Base-by-base conservation (phyloP, 192 early-diverging fungal genomes). In the Linnemannia elongata region DNA sequence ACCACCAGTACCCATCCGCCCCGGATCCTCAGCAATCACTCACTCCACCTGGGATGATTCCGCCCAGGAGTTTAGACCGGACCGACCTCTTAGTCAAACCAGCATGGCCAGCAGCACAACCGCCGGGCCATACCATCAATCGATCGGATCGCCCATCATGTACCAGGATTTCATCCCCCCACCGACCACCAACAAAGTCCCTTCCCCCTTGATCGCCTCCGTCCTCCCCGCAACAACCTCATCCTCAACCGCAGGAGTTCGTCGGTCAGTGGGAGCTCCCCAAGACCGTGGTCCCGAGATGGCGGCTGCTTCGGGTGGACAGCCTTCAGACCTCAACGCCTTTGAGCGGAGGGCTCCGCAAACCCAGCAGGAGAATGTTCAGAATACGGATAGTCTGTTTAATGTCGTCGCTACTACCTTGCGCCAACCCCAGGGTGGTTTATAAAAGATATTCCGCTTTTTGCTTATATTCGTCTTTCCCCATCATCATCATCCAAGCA, bases 331-430 rank as follows among this genome's bases (percentile, higher is more conserved):
- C 27, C 30, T 87, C n/a, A 87, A 87, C 27, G 75, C 85, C 6
- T 78, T 81, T 73, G 85, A 87, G 13, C 69, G 85, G 13, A 66
- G 85, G 20, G 72, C 78, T 22, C 85, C 85, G 1, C 85, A 87
- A 69, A 41, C 49, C 49, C 35, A 66, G 17, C 71, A 72, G 24
- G 80, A 81, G 4, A 73, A 54, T 45, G 18, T 13, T 6, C 38
- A 69, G 9, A 63, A 52, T 5, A 36, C 35, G 4, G 80, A 74
- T 63, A 81, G 85, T 44, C 12, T 79, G 24, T 79, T 30, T 66
- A 15, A 33, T 33, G 60, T 33, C 27, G 30, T 66, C 10, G n/a
- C 60, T 13, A 35, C 60, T 66, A 66, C 60, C 27, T 13, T 66
- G 9, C 60, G 60, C 27, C 60, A 33, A 35, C 60, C 60, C 10